Conservation (phyloP, 768 basidiomycete species). For the Mycena belliarum region DNA sequence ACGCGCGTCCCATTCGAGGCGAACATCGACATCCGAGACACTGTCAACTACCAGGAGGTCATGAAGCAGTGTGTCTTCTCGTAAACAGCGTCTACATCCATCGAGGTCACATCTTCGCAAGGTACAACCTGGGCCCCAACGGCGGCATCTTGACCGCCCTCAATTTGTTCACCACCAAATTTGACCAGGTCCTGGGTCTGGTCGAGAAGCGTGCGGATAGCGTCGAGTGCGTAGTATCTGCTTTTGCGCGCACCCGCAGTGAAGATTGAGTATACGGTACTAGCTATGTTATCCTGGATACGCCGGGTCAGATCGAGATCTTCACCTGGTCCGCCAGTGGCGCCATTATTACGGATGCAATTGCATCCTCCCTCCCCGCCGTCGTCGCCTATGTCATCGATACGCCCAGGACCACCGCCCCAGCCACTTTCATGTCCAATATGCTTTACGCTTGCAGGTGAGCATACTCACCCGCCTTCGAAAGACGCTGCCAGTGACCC, state of each 20-base stretch:
- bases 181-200: slow-evolving; percentile 91
- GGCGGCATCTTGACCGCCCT: slow-evolving; percentile 96
- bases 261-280: not conserved
- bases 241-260: not conserved
- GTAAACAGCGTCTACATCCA: slow-evolving; percentile 16
- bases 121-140: slow-evolving; percentile 98
- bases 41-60: slow-evolving; percentile 95
- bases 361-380: slow-evolving; percentile 90
- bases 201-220: slow-evolving; percentile 88
- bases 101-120: slow-evolving; percentile 35
- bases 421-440: slow-evolving; percentile 99
- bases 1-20: slow-evolving; percentile 88
- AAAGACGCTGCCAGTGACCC: not conserved
- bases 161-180: slow-evolving; percentile 98
- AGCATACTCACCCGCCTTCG: slow-evolving; percentile 30
- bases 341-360: slow-evolving; percentile 95
- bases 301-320: slow-evolving; percentile 98
- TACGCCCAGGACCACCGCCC: slow-evolving; percentile 90
- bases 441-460: slow-evolving; percentile 99
- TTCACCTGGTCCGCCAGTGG: slow-evolving; percentile 99
- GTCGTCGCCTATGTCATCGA: slow-evolving; percentile 97
- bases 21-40: slow-evolving; percentile 98
- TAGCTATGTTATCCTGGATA: slow-evolving; percentile 94
- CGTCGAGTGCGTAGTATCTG: slow-evolving; percentile 69
- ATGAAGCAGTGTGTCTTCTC: slow-evolving; percentile 92